Conservation (phyloP, 225 moss, liverwort and hornwort genomes). For the Sphagnum tenellum region DNA sequence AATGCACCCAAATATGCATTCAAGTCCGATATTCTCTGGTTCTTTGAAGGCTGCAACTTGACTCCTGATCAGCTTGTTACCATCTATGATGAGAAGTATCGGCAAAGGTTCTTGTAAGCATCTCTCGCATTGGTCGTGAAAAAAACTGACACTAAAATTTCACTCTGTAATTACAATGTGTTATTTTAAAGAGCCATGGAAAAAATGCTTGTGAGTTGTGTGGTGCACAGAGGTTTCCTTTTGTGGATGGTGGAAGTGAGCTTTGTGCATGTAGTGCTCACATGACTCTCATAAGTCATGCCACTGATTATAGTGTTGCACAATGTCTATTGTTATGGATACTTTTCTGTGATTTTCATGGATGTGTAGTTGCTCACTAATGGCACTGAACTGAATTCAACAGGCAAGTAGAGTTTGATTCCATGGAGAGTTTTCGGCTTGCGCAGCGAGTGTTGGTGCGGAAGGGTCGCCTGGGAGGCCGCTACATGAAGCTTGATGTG, state of each 20-base stretch:
- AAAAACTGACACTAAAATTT: too few species aligned
- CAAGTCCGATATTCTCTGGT: constrained; percentile 67
- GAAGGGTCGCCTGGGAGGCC: constrained; percentile 73
- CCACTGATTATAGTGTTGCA: background rate
- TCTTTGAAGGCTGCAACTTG: constrained; percentile 57
- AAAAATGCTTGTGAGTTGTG: too few species aligned
- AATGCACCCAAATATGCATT: constrained; percentile 70
- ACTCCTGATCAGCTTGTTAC: constrained; percentile 45
- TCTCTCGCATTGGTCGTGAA: background rate
- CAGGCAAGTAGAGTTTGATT: constrained; percentile 61
- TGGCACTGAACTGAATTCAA: background rate
- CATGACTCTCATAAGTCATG: background rate
- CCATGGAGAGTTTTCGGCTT: constrained; percentile 46
- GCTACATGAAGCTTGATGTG: constrained; percentile 75
- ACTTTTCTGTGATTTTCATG: background rate
- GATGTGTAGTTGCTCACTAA: background rate
- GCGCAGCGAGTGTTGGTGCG: constrained; percentile 50
- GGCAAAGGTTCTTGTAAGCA: constrained; percentile 59
- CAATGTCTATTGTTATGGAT: background rate
- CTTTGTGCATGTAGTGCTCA: background rate
- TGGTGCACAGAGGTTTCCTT: too few species aligned
- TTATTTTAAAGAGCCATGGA: too few species aligned
- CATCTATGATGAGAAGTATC: constrained; percentile 74
- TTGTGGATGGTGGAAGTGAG: too few species aligned
- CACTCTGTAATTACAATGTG: too few species aligned